Evolutionary conservation across 495 filamentous ascomycete species (phyloP).

Genomic region (Astrothelium macrocarpum): DNA sequence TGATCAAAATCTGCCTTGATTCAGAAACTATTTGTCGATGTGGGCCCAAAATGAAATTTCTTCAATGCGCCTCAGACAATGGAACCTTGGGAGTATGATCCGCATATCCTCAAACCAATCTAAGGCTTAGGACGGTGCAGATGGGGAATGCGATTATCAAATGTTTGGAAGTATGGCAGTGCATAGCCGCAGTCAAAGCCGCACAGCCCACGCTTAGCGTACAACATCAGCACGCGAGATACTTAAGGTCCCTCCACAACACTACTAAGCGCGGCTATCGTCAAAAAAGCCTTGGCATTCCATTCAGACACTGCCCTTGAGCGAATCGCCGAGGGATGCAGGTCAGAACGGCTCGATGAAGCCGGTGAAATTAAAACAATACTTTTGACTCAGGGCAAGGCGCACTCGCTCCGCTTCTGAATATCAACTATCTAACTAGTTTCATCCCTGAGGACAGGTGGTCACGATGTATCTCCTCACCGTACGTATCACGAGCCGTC

Average conservation of each 20-base stretch:
- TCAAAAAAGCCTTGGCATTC: neutral
- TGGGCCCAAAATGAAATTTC: neutral
- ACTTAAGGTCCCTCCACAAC: no score
- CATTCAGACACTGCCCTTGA: neutral
- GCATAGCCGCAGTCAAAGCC: neutral
- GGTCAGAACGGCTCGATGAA: neutral
- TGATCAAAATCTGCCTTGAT: neutral
- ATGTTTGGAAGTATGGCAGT: no score
- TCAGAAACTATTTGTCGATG: neutral
- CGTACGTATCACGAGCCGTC: slow-evolving; percentile 30
- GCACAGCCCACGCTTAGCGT: no score
- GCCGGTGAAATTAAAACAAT: no score
- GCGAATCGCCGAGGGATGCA: neutral
- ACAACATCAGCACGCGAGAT: no score
- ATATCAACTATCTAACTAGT: neutral
- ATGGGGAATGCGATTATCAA: no score
- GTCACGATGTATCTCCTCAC: neutral
- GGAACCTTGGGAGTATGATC: no score
- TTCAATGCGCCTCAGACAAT: no score
- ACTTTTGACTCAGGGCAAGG: neutral
- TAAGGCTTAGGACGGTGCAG: no score
- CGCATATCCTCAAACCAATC: no score
- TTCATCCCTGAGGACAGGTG: slow-evolving; percentile 4
- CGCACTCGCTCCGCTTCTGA: neutral
- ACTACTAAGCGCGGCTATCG: neutral